Percentiles rank a stretch among this genome's conserved stretches.
Evolutionary conservation across 495 filamentous ascomycete species (phyloP).

Genomic region (Aspergillus sclerotiicarbonarius): DNA sequence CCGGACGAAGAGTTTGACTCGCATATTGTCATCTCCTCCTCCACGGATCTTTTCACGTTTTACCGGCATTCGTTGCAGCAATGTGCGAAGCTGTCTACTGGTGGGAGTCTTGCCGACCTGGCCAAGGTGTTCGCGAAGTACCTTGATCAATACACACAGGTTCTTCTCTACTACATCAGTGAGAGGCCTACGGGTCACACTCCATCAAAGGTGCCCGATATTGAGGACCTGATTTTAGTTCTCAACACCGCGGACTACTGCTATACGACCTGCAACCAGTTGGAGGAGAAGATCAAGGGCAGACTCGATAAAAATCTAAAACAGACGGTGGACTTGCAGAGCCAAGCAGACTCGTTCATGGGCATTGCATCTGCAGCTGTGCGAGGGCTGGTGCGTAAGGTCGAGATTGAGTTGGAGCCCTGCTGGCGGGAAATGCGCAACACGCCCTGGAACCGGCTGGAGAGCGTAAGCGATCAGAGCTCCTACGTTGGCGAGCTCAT

Average conservation of each 20-base stretch:
- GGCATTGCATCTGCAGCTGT: conserved; percentile 89
- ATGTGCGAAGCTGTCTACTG: conserved; percentile 93
- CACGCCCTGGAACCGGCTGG: conserved; percentile 91
- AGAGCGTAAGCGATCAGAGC: conserved; percentile 93
- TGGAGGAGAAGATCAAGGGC: conserved; percentile 92
- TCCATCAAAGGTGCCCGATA: conserved; percentile 53
- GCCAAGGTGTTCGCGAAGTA: conserved; percentile 87
- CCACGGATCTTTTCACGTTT: conserved; percentile 95
- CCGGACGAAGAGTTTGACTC: conserved; percentile 89
- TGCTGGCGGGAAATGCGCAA: conserved; percentile 98
- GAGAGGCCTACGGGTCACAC: conserved; percentile 50
- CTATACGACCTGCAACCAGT: conserved; percentile 84
- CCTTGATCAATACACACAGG: conserved; percentile 91
- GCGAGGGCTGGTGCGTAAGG: conserved; percentile 74
- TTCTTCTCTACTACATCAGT: conserved; percentile 77
- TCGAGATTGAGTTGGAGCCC: conserved; percentile 78
- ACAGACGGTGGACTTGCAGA: conserved; percentile 78
- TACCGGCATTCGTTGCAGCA: conserved; percentile 89
- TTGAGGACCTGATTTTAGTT: conserved; percentile 79
- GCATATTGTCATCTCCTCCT: conserved; percentile 86
- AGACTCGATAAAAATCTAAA: conserved; percentile 77
- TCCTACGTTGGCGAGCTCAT: conserved; percentile 83
- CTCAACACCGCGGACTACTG: conserved; percentile 98
- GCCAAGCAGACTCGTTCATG: conserved; percentile 92
- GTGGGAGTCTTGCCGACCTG: conserved; percentile 79